Base-by-base conservation (phyloP, 768 basidiomycete species). In the Cystoderma amianthinum region DNA sequence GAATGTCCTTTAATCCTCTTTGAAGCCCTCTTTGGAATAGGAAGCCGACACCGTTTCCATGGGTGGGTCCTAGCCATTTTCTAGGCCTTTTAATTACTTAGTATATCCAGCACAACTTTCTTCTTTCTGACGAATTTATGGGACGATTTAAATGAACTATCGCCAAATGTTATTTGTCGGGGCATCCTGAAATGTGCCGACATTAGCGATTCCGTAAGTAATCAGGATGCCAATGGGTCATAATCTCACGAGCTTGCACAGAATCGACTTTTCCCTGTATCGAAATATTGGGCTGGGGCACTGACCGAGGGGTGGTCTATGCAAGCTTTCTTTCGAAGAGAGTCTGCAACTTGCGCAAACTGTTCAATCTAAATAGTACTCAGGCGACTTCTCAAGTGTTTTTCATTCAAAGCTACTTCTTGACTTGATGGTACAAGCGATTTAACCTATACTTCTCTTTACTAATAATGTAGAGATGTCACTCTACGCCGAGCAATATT, bases 161-260 rank as follows among this genome's bases (percentile, higher is more conserved):
- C 28, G 41, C 72, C 85, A 50, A 67, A 86, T 18, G 61, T 95
- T 40, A 60, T 92, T 17, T 95, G 90, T 56, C 92, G 97, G 53
- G 86, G 87, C 2, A 65, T 99, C 39, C 81, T 99, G 59, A 98
- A 99, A 62, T 96, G 94, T 54, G 93, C 95, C 13, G 96, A 99
- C 64, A 98, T 99, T 54, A 93, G 90, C 58, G 98, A 99, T 59
- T 94, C 96, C 12, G 93, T 96, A 58, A 49, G n/a, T n/a, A n/a
- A n/a, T n/a, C n/a, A n/a, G n/a, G n/a, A n/a, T n/a, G n/a, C n/a
- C n/a, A n/a, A 41, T 41, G 23, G 13, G 23, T 44, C n/a, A 11
- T 48, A 25, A 38, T 35, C n/a, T 37, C 24, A 22, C 25, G 32
- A 37, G n/a, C n/a, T 39, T 24, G 52, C 30, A 11, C 36, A 97